Base-by-base conservation (phyloP, 2,329 filamentous ascomycete species). In the Fusarium citri region DNA sequence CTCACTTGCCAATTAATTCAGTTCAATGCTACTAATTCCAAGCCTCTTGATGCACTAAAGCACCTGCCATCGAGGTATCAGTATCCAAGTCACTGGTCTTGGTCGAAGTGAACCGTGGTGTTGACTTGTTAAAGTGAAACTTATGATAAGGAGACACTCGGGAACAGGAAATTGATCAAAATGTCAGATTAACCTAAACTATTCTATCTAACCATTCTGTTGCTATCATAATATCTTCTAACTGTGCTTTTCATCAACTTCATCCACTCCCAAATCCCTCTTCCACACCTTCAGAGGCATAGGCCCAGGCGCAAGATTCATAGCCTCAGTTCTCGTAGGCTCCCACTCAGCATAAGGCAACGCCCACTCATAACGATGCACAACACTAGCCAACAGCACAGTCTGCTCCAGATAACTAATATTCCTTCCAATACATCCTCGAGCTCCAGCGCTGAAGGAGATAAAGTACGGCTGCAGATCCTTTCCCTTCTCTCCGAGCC, bases 391-490 rank as follows among this genome's bases (percentile, higher is more conserved):
- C 18, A 85, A 28, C 3, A 83, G 62, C 8, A 85, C 79, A 3
- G 80, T 80, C 70, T 86, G 83, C 72, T 86, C 83, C 11, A 86
- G 73, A 59, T 84, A 78, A 6, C 75, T 77, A 18, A 80, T 79
- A 31, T 80, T 80, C 30, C 78, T 74, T 1, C 83, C 83, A 6
- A 85, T 73, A 57, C 83, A 85, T n/a, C 74, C 74, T 16, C 83
- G 71, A 6, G 77, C 76, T 3, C 82, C 83, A 50, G 79, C 82
- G 5, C 78, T 80, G 64, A 85, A 85, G 3, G 80, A 58, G 16
- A 84, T 74, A 45, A 84, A 76, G 42, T 77, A 78, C n/a, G 76
- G 76, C 28, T 82, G 78, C 1, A 83, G 60, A 2, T 74, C 68
- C 45, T 77, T 78, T 30, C 75, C 79, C 25, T 77, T 68, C 28